Percentiles rank a stretch among this genome's conserved stretches.
These are phyloP conservation scores for Hypholoma sublateritium DNA, from an alignment of 768 basidiomycete species.

Conservation along the genomic window DNA sequence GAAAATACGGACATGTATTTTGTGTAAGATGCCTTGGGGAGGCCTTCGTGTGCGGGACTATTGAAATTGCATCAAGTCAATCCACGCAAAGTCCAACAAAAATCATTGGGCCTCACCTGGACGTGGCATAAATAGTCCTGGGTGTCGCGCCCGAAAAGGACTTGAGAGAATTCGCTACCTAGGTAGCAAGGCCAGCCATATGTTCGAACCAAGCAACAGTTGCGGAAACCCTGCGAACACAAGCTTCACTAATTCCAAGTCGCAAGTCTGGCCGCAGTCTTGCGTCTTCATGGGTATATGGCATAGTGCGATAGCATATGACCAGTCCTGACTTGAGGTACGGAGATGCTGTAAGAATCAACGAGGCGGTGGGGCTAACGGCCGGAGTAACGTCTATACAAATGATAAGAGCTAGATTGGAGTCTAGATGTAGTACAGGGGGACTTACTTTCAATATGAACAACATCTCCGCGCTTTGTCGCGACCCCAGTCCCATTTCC, in stretches of 20 bases:
- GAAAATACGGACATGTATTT: neutral
- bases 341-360: conserved; percentile 67
- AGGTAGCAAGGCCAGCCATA: conserved; percentile 50
- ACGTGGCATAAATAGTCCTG: no score
- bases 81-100: no score
- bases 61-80: neutral
- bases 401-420: conserved; percentile 1
- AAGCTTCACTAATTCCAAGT: conserved; percentile 66
- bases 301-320: conserved; percentile 82
- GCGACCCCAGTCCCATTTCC: conserved; percentile 37
- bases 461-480: conserved; percentile 69
- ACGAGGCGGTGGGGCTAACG: conserved; percentile 42
- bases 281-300: conserved; percentile 56
- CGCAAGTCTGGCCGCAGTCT: conserved; percentile 71
- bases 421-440: conserved; percentile 1
- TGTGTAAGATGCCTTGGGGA: neutral
- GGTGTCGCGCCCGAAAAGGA: no score
- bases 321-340: conserved; percentile 58
- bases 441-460: conserved; percentile 64
- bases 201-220: conserved; percentile 72
- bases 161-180: neutral
- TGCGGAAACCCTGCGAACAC: conserved; percentile 63
- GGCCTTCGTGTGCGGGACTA: neutral
- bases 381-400: conserved; percentile 51
- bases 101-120: no score